Evolutionary conservation across 495 filamentous ascomycete genomes (phyloP).

Genomic region (Aspergillus bridgeri): DNA sequence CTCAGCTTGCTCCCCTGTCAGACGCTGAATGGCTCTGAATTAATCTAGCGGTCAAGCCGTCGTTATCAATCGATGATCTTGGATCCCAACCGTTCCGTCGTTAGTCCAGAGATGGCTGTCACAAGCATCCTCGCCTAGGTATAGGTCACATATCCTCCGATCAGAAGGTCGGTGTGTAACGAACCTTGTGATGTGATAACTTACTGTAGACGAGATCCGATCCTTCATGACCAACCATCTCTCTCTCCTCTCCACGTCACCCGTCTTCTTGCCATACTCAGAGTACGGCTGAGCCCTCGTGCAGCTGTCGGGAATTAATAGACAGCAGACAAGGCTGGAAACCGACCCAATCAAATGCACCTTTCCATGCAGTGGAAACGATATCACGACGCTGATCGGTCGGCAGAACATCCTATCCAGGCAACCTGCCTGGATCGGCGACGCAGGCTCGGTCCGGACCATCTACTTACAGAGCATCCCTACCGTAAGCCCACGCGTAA

Average conservation of each 20-base stretch:
- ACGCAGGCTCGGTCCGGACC: not conserved
- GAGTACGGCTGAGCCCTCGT: not conserved
- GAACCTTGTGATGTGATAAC: not conserved
- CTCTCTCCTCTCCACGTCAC: not conserved
- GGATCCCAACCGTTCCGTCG: not conserved
- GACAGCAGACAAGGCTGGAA: not conserved
- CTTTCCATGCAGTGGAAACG: not conserved
- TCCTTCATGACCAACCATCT: not conserved
- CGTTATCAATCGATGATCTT: not conserved
- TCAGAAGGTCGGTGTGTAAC: not conserved
- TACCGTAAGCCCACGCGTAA: not conserved
- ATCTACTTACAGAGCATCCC: not conserved
- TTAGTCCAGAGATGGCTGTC: not conserved
- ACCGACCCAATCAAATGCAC: constrained; percentile 1
- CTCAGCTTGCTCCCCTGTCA: not conserved
- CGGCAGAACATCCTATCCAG: constrained; percentile 9
- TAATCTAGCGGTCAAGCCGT: not conserved
- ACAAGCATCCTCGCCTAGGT: not conserved
- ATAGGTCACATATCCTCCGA: not conserved
- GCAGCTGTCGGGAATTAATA: not conserved
- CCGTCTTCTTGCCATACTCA: no score
- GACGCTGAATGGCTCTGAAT: not conserved
- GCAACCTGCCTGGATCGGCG: not conserved
- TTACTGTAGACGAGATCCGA: not conserved
- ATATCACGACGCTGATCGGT: constrained; percentile 8